A percentile compares a stretch with the other conserved stretches of the same genome.
phyloP scores from a whole-genome alignment of 352 stramenopile species.

The Globisporangium okanoganense region DNA sequence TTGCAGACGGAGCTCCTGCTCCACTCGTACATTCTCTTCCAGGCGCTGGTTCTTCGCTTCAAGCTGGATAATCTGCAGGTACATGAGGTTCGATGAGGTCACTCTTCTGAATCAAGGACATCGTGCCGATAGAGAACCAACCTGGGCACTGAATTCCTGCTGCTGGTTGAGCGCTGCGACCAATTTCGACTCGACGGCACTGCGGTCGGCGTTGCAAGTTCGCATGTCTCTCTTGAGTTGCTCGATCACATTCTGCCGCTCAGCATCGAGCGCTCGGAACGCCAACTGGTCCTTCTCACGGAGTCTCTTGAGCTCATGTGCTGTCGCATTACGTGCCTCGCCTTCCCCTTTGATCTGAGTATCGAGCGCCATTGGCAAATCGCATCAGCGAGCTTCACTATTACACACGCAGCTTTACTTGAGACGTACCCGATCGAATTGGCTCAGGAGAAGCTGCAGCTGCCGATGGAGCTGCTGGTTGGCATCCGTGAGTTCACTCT shows the following conservation, averaged over 20 bases:
- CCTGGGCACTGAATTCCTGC: constrained; percentile 17
- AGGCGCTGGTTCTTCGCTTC: constrained; percentile 20
- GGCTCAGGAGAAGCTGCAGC: constrained; percentile 33
- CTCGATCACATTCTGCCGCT: constrained; percentile 21
- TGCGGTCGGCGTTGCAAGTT: constrained; percentile 19
- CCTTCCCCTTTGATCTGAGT: constrained; percentile 27
- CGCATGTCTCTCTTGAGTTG: constrained; percentile 30
- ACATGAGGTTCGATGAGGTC: neutral
- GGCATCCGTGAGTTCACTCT: constrained; percentile 17
- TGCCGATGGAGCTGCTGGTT: constrained; percentile 41
- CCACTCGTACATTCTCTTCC: constrained; percentile 3
- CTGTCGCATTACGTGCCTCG: constrained; percentile 25
- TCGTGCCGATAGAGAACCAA: neutral
- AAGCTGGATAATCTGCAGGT: constrained; percentile 17
- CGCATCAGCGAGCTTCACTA: neutral
- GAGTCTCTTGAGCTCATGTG: constrained; percentile 32
- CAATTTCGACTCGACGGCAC: constrained; percentile 26
- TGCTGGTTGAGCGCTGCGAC: constrained; percentile 21
- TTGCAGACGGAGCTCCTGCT: constrained; percentile 5
- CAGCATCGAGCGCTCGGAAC: constrained; percentile 18
- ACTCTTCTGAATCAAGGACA: neutral
- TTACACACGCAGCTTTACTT: too few relatives aligned
- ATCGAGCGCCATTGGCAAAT: neutral
- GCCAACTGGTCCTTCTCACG: constrained; percentile 37
- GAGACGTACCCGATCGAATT: constrained; percentile 31